These are phyloP conservation scores for Diaporthe humulicola DNA, from an alignment of 2,329 filamentous ascomycete genomes.

Conservation along the genomic window DNA sequence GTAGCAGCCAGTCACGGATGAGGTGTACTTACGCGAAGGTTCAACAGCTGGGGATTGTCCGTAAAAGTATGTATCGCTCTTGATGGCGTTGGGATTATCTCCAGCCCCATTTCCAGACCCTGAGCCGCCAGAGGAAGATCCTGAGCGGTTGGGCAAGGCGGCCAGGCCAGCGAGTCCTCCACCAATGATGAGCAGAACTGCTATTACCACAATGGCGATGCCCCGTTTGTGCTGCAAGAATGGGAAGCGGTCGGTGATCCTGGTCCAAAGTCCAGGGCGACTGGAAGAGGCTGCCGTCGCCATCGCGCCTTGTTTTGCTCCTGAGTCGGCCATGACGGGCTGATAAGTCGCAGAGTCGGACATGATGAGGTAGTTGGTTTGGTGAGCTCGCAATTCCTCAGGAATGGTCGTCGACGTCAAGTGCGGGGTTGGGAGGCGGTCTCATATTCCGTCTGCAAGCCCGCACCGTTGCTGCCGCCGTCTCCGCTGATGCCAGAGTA, in stretches of 20 bases:
- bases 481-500: background rate
- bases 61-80: constrained; percentile 60
- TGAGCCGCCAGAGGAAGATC: background rate
- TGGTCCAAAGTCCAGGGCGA: constrained; percentile 30
- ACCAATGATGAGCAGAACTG: constrained; percentile 50
- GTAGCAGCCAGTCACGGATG: background rate
- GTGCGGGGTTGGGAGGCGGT: constrained; percentile 5
- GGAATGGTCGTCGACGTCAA: background rate
- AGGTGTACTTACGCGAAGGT: constrained; percentile 60
- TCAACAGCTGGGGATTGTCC: constrained; percentile 64
- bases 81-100: constrained; percentile 48
- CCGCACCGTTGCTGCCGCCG: background rate
- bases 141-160: constrained; percentile 44
- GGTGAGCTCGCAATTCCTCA: background rate
- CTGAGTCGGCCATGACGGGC: constrained; percentile 7
- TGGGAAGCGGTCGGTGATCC: constrained; percentile 45
- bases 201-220: constrained; percentile 45
- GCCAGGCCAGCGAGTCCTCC: constrained; percentile 52
- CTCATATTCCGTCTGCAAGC: constrained; percentile 16
- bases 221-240: constrained; percentile 49
- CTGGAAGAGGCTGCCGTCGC: background rate
- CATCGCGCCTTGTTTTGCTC: constrained; percentile 39
- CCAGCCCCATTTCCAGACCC: constrained; percentile 21
- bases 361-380: constrained; percentile 4
- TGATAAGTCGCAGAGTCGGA: constrained; percentile 25